Conservation (phyloP, 352 stramenopile genomes). For the Pythium brachiatum region DNA sequence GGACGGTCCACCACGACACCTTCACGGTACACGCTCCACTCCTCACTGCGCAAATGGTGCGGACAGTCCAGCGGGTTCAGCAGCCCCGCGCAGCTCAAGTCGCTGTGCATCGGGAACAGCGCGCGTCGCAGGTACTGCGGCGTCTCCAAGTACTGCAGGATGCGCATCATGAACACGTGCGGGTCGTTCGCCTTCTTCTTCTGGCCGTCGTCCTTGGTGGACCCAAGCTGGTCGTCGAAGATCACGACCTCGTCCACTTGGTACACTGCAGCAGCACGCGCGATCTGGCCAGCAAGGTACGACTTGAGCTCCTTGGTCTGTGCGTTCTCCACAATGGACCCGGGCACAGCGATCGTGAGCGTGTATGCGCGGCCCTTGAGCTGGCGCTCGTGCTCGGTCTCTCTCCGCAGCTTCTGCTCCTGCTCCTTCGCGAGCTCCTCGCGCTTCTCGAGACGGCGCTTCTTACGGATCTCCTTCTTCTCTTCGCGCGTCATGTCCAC, state of each 20-base stretch:
- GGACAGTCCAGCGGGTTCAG: conserved; percentile 96
- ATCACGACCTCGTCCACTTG: conserved; percentile 98
- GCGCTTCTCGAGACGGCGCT: conserved; percentile 62
- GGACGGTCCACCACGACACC: conserved; percentile 89
- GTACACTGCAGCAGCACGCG: conserved; percentile 95
- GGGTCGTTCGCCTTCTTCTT: conserved; percentile 71
- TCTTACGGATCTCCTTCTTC: conserved; percentile 74
- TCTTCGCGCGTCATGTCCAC: conserved; percentile 46
- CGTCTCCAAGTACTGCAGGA: conserved; percentile 98
- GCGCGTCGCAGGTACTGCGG: conserved; percentile 97
- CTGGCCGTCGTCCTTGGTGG: conserved; percentile 39
- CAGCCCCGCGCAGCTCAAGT: conserved; percentile 95
- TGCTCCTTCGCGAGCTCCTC: conserved; percentile 33
- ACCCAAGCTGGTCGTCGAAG: conserved; percentile 94
- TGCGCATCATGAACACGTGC: conserved; percentile 83
- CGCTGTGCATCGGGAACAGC: conserved; percentile 97
- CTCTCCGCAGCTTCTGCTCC: conserved; percentile 35
- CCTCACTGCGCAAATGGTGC: conserved; percentile 94
- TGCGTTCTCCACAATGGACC: conserved; percentile 96
- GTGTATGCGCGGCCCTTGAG: conserved; percentile 86
- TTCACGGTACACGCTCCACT: conserved; percentile 92
- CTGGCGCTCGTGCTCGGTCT: conserved; percentile 36
- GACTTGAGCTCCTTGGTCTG: conserved; percentile 97
- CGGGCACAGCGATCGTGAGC: conserved; percentile 95
- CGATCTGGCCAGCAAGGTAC: conserved; percentile 95